Conservation (phyloP, 306 rosid species). For the Vigna nakashimae region DNA sequence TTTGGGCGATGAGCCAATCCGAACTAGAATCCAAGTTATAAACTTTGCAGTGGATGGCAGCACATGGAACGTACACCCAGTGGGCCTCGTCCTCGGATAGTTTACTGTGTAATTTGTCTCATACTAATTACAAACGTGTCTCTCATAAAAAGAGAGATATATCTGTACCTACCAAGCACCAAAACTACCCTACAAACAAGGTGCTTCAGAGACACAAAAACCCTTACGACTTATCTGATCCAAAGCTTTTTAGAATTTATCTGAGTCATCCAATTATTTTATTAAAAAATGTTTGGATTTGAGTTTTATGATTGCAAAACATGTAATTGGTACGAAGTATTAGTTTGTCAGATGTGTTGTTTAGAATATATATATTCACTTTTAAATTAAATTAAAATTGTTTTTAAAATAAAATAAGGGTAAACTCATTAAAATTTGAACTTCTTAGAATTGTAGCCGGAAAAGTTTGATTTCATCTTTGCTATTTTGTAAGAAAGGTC, state of each 20-base stretch:
- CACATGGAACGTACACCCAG: constrained; percentile 18
- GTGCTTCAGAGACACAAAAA: background rate
- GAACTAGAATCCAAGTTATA: background rate
- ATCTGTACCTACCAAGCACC: constrained; percentile 2
- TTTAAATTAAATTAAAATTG: too few relatives aligned
- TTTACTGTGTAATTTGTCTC: constrained; percentile 21
- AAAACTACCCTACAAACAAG: background rate
- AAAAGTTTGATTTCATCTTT: constrained; percentile 26
- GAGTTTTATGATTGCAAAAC: too few relatives aligned
- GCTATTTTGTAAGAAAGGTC: background rate
- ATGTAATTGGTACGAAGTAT: too few relatives aligned
- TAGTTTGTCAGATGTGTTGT: too few relatives aligned
- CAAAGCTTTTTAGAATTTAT: too few relatives aligned
- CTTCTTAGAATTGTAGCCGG: background rate
- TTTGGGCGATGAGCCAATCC: background rate
- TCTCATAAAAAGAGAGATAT: background rate
- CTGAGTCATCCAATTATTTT: too few relatives aligned
- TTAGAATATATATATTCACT: too few relatives aligned
- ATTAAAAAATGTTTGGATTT: too few relatives aligned
- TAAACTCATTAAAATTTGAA: too few relatives aligned
- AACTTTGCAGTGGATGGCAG: background rate
- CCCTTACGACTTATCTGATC: background rate
- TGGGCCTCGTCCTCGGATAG: constrained; percentile 2
- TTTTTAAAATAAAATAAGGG: too few relatives aligned
- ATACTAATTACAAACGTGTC: constrained; percentile 53